phyloP scores from a whole-genome alignment of 305 asterid species.

The Solanum hybrid region DNA sequence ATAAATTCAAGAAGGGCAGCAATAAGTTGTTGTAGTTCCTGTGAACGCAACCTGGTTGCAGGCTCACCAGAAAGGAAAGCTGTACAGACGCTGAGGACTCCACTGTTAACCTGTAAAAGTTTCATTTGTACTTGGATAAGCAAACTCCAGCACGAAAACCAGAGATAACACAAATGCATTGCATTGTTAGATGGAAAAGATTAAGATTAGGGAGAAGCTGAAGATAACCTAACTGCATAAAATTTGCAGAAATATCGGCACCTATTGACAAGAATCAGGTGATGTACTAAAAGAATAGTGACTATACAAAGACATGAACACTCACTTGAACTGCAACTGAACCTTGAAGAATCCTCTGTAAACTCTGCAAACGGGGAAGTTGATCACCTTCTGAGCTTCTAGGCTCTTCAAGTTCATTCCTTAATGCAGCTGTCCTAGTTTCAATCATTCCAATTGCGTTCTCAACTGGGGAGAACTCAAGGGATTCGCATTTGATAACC shows the following conservation, averaged over 20 bases:
- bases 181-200: neutral
- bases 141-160: neutral
- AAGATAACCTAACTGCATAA: neutral
- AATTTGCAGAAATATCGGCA: neutral
- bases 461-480: conserved; percentile 98
- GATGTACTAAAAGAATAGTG: neutral
- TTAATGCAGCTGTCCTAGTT: conserved; percentile 88
- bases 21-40: conserved; percentile 90
- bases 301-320: neutral
- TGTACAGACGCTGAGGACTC: conserved; percentile 94
- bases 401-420: conserved; percentile 98
- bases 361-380: conserved; percentile 95
- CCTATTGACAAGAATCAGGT: neutral
- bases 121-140: neutral
- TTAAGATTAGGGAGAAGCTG: neutral
- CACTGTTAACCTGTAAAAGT: conserved; percentile 80
- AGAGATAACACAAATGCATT: neutral
- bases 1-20: conserved; percentile 96
- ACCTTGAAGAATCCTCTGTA: conserved; percentile 98
- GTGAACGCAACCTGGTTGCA: conserved; percentile 94
- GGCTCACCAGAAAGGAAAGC: conserved; percentile 99
- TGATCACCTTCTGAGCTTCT: conserved; percentile 99
- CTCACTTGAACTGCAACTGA: conserved; percentile 98
- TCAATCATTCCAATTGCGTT: conserved; percentile 99
- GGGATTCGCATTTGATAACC: conserved; percentile 80